Conservation (phyloP, 495 filamentous ascomycete species). For the Copromyces sp. region DNA sequence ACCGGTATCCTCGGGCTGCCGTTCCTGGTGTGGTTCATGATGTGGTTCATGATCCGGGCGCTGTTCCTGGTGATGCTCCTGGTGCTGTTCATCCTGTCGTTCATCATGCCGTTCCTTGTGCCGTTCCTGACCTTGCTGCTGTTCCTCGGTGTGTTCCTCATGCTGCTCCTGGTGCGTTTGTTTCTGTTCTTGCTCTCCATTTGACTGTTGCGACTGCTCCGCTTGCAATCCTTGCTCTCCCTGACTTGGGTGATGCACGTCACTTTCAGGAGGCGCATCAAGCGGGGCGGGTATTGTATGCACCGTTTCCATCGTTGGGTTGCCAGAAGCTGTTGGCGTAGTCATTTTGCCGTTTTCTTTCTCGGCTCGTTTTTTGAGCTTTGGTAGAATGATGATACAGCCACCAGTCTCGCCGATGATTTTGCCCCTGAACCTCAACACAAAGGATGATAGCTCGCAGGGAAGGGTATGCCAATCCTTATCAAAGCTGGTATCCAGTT, state of each 20-base stretch:
- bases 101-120: neutral
- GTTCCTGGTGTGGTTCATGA: slow-evolving; percentile 12
- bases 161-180: neutral
- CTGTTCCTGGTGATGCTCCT: slow-evolving; percentile 17
- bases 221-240: neutral
- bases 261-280: neutral
- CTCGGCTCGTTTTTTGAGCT: neutral
- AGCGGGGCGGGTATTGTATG: neutral
- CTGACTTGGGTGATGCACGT: neutral
- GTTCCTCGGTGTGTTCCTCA: neutral
- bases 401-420: neutral
- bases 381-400: neutral
- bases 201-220: neutral
- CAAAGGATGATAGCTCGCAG: neutral
- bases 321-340: neutral
- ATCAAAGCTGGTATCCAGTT: neutral
- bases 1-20: slow-evolving; percentile 10
- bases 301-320: neutral
- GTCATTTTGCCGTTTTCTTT: neutral
- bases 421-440: neutral
- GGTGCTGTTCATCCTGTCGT: neutral
- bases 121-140: neutral
- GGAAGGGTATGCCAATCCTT: neutral
- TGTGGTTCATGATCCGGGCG: slow-evolving; percentile 9
- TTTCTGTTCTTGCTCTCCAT: neutral